Base-by-base conservation (phyloP, 2,329 filamentous ascomycete genomes). In the Hymenotorrendiella dingleyae region DNA sequence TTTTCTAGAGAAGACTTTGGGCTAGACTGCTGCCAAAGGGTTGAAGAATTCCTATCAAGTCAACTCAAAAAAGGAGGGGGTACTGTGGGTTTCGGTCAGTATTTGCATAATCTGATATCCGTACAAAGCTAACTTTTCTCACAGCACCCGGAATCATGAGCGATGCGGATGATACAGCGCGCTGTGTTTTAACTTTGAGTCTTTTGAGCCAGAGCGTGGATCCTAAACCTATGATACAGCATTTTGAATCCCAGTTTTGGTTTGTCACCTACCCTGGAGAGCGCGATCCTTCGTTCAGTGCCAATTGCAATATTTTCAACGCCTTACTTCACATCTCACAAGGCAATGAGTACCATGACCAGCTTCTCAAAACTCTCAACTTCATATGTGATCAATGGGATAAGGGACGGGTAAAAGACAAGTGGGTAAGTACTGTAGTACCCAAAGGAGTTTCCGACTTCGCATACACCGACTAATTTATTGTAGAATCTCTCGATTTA, bases 261-360 rank as follows among this genome's bases (percentile, higher is more conserved):
- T 23, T 40, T n/a, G 33, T n/a, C 7, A 40, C 37, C n/a, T 40
- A 40, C 21, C 26, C 10, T n/a, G 26, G 7, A 20, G 37, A 40
- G 23, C 5, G 37, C n/a, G 20, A 16, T n/a, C 27, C 37, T 9
- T 22, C 17, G n/a, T 21, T 40, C 6, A 40, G 17, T n/a, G 37
- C 37, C 7, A 40, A 40, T 23, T 40, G 37, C 24, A 40, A 40
- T 21, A 21, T 20, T 4, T 28, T 40, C 10, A 6, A 22, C 4
- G 37, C 37, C 12, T 21, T 39, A 19, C 36, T 19, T 20, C 10
- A 17, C 17, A 23, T 27, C 26, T 5, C 8, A 8, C 6, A 30
- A 19, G 21, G 24, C 16, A 39, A 20, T 7, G 28, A 30, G 28
- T 30, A 30, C 28, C n/a, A 30, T 8, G 12, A 19, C 7, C 23